Conservation (phyloP, 176 grass and related monocot genomes). For the Cocos nucifera region DNA sequence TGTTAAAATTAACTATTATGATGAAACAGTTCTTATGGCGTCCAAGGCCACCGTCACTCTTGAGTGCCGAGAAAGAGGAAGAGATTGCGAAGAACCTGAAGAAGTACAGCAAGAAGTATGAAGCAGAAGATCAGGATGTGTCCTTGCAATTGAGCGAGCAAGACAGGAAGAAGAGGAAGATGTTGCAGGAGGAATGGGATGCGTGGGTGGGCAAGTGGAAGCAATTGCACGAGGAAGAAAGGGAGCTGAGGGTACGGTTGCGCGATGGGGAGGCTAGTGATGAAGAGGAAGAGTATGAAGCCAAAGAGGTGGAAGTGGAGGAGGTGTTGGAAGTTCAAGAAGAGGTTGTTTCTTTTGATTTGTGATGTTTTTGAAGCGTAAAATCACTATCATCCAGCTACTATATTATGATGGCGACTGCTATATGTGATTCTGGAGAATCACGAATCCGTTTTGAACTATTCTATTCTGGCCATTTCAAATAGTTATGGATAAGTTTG, state of each 20-base stretch:
- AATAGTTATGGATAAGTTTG: too few species aligned
- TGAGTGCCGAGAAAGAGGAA: constrained; percentile 57
- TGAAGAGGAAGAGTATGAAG: constrained; percentile 40
- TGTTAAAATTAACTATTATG: constrained; percentile 7
- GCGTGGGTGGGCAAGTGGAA: constrained; percentile 70
- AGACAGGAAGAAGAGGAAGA: constrained; percentile 54
- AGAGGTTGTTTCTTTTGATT: constrained; percentile 37
- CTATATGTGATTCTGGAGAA: too few species aligned
- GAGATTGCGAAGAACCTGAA: constrained; percentile 69
- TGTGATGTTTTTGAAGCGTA: too few species aligned
- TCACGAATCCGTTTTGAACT: too few species aligned
- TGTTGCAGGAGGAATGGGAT: constrained; percentile 78
- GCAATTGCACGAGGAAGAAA: constrained; percentile 56
- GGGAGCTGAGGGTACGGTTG: constrained; percentile 32
- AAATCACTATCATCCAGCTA: too few species aligned
- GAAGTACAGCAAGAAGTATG: constrained; percentile 81
- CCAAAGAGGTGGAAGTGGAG: constrained; percentile 74
- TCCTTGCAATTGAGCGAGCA: constrained; percentile 53
- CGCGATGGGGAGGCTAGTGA: constrained; percentile 69
- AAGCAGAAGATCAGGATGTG: constrained; percentile 71
- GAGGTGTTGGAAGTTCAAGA: constrained; percentile 55
- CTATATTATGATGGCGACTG: too few species aligned
- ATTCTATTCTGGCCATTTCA: too few species aligned
- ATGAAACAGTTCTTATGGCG: constrained; percentile 67
- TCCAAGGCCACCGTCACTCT: constrained; percentile 51